Base-by-base conservation (phyloP, 208 protist genomes). In the Trypanosoma avium region DNA sequence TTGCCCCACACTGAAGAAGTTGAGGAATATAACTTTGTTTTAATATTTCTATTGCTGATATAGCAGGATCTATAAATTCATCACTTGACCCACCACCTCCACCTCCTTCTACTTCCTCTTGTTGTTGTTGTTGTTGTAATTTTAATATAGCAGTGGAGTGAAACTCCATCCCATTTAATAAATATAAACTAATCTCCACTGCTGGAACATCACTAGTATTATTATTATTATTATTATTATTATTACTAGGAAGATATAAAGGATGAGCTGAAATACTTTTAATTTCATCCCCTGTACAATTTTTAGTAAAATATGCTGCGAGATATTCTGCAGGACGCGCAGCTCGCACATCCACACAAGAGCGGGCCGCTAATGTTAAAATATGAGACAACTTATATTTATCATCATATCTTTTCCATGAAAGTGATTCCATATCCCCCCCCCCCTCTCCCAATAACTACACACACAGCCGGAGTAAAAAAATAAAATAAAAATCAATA, bases 341-440 rank as follows among this genome's bases (percentile, higher is more conserved):
- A 12, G 84, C 69, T 33, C 74, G 77, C 22, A 76, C 75, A 13
- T 79, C 79, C 9, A 92, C 82, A 50, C 88, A 94, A 21, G 88
- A 81, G 2, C 88, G 76, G 22, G 84, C 88, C 0, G 88, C 88
- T 40, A 86, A 78, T 2, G 88, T 94, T 10, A 94, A 63, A 12
- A 92, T 54, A 4, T 75, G 70, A 17, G 82, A 90, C 10, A 94
- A 64, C 26, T 80, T 64, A 70, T 81, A 70, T 67, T 90, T 68
- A 7, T 84, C 70, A 56, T 94, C 88, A 67, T 94, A 94, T 24
- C 63, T 45, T 66, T 82, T 79, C 85, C 88, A 94, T 26, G 88
- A 90, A 15, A 88, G 53, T 1, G 77, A 73, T 17, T 72, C 66
- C 66, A 72, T 72, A 27, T 21, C 36, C 32, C 5, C 19, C 9